Evolutionary conservation across 1,284 basidiomycete genomes (phyloP).

Genomic region (Ceratobasidium sp.): DNA sequence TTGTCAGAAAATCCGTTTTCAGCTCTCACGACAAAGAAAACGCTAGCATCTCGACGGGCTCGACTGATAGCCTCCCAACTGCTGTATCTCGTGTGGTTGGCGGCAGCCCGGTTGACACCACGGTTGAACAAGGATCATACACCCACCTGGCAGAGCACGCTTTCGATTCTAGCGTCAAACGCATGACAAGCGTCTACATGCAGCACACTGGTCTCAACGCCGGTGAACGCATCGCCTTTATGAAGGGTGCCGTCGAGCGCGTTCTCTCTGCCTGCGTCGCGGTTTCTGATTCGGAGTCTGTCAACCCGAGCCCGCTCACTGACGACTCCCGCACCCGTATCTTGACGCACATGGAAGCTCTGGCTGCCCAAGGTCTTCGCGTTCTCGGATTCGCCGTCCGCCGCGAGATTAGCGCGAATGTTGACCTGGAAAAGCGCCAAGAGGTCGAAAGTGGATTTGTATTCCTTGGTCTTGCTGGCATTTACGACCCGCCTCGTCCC

Average conservation of each 20-base stretch:
- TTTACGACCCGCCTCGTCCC: conserved; percentile 75
- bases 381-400: conserved; percentile 56
- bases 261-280: conserved; percentile 59
- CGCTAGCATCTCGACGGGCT: conserved; percentile 2
- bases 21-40: conserved; percentile 27
- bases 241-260: conserved; percentile 72
- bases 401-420: conserved; percentile 48
- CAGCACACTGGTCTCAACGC: conserved; percentile 33
- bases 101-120: conserved; percentile 28
- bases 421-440: conserved; percentile 51
- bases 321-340: conserved; percentile 55
- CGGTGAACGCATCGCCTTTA: conserved; percentile 51
- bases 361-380: conserved; percentile 65
- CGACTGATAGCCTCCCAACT: conserved; percentile 10
- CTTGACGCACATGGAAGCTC: conserved; percentile 59
- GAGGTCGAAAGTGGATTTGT: conserved; percentile 65
- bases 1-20: conserved; percentile 21
- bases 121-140: conserved; percentile 37
- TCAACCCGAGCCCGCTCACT: conserved; percentile 45
- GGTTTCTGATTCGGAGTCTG: conserved; percentile 49
- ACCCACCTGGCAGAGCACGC: conserved; percentile 58
- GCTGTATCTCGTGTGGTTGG: conserved; percentile 17
- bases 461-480: conserved; percentile 70
- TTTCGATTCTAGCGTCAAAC: conserved; percentile 69
- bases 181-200: conserved; percentile 62